Evolutionary conservation across 306 rosid species (phyloP), one percentile per base, ranked within the genome.

Genomic region (Glycyrrhiza uralensis): DNA sequence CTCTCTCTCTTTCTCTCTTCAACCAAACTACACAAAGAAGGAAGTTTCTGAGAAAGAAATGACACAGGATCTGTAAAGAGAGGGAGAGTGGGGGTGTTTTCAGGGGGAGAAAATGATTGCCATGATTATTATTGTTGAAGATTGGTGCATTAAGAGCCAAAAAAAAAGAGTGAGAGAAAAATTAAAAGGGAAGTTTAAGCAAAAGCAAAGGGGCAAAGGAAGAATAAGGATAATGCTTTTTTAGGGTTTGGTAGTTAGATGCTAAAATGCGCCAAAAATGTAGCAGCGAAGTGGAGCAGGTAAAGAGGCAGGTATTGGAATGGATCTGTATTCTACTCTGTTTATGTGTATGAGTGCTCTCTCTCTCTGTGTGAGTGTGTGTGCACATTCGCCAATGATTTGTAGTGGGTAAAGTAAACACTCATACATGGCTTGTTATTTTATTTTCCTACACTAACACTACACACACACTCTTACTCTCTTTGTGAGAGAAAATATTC

Each of bases 31-130:
- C n/a, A n/a, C 39, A 46, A 47, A 24, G 41, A 38, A 66, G 49
- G 52, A n/a, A 79, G 71, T 66, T 13, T 71, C 60, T 39, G 50
- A 26, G 24, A 69, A 67, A 32, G 68, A 61, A 77, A 62, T 15
- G 71, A 75, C 66, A 81, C 66, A 81, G 80, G 87, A 85, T 83
- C 82, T 77, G 65, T 6, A 69, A 69, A 76, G 68, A 65, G 47
- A 71, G 23, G 49, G 39, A 71, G 83, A 67, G 4, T 11, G 17
- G 32, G 63, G 46, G 38, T 49, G 64, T 28, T 74, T 54, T 78
- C 75, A 78, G 79, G 8, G 72, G 38, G 78, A 79, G 86, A 81
- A 76, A 87, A 90, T 77, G 85, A 85, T 76, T 80, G 85, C 71
- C 62, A 80, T 58, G 68, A 72, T 72, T 71, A 68, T 66, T 66